Conservation (phyloP, 495 filamentous ascomycete species). For the Evansstolkia leycettana region DNA sequence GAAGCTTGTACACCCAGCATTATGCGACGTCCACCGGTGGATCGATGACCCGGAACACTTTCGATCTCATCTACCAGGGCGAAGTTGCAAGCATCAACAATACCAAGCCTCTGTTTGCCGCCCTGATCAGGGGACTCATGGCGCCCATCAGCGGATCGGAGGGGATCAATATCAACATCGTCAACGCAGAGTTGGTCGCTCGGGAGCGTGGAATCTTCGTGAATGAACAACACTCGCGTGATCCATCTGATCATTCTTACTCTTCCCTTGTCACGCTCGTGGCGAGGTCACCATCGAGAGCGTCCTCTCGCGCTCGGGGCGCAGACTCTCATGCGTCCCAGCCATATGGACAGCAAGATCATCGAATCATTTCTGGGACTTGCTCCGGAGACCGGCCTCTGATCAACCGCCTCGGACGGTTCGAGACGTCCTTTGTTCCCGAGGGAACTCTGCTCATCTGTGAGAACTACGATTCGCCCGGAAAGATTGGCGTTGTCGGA, state of each 20-base stretch:
- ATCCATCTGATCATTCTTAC: conserved; percentile 37
- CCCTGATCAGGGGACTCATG: conserved; percentile 55
- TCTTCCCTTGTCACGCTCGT: conserved; percentile 50
- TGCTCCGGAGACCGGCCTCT: conserved; percentile 43
- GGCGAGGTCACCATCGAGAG: conserved; percentile 20
- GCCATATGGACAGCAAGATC: conserved; percentile 7
- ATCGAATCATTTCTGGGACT: conserved; percentile 55
- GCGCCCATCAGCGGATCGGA: conserved; percentile 42
- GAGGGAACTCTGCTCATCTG: conserved; percentile 52
- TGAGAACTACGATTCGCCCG: conserved; percentile 59
- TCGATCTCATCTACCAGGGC: conserved; percentile 59
- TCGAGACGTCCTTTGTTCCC: conserved; percentile 50
- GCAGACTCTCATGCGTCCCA: conserved; percentile 6
- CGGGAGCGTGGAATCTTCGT: conserved; percentile 57
- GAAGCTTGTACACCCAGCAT: conserved; percentile 57
- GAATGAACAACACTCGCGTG: conserved; percentile 48
- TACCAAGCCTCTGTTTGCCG: conserved; percentile 58
- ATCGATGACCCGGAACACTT: conserved; percentile 37
- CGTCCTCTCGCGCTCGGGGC: conserved; percentile 9
- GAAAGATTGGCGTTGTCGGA: conserved; percentile 63
- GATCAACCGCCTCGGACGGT: conserved; percentile 54
- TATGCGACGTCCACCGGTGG: conserved; percentile 27
- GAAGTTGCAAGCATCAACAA: conserved; percentile 48
- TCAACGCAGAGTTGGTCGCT: conserved; percentile 57
- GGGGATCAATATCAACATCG: conserved; percentile 58